Base-by-base conservation (phyloP, 2,329 filamentous ascomycete genomes). In the Diplodia intermedia region DNA sequence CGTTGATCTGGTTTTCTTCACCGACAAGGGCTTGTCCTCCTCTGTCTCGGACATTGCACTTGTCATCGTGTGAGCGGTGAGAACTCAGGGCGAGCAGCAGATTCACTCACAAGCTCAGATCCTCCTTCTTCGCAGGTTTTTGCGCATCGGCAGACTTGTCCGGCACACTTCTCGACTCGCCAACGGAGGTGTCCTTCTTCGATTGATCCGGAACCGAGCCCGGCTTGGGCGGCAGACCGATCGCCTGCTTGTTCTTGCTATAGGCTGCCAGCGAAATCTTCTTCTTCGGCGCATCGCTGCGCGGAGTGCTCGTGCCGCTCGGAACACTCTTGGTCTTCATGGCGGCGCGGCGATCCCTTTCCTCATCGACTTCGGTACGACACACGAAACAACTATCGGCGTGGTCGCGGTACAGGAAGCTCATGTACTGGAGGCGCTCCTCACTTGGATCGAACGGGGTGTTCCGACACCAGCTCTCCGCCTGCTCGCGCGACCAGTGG, bases 201-300 rank as follows among this genome's bases (percentile, higher is more conserved):
- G 47, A 29, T 20, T 50, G 33, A 20, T 68, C 57, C 26, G 55
- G 54, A 8, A 29, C 33, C 20, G 54, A 50, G 60, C 43, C 47
- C 36, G 52, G 60, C 50, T 68, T 68, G n/a, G 57, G 43, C 29
- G 60, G 60, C 26, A 67, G 40, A 56, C 76, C 78, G 68, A 74
- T 78, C 3, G 74, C 83, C 74, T 82, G 76, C 71, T 87, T 87
- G 69, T 83, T 86, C 76, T 86, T 88, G 60, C 60, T 63, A 77
- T 89, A 90, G 49, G 86, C 86, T 52, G 82, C 85, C 65, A 89
- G 76, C 66, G 81, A 88, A 69, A 89, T 88, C 76, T 88, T 89
- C 80, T 88, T 89, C 78, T 86, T 88, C 29, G 82, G 81, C 14
- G 72, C 76, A 65, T 73, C 77, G 54, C 72, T 79, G 33, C 75